phyloP scores from a whole-genome alignment of 1,139 yeast genomes.

The Nakaseomyces uthaithaninus region DNA sequence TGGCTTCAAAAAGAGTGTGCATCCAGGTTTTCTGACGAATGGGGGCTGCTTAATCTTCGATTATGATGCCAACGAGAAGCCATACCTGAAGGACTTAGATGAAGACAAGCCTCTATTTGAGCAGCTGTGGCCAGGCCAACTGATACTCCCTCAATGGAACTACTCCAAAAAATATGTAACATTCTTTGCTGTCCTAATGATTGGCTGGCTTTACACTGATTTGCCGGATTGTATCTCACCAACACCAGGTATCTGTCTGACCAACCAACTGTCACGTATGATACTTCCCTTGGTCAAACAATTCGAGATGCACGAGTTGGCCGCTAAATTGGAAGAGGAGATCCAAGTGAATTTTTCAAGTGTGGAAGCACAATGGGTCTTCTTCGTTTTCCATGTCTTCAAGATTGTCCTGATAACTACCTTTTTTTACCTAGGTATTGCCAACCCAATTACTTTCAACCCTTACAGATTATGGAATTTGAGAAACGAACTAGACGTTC shows the following conservation, averaged over 20 bases:
- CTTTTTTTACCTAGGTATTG: conserved; percentile 56
- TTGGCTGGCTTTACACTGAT: conserved; percentile 83
- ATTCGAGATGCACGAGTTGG: conserved; percentile 36
- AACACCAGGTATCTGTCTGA: conserved; percentile 82
- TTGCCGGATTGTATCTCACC: conserved; percentile 83
- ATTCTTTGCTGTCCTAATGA: conserved; percentile 40
- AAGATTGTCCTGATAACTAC: conserved; percentile 53
- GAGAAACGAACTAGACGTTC: conserved; percentile 25
- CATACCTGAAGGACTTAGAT: conserved; percentile 40
- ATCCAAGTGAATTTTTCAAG: conserved; percentile 34
- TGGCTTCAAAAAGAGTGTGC: conserved; percentile 58
- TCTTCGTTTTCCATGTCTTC: conserved; percentile 61
- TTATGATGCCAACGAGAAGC: conserved; percentile 43
- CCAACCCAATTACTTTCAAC: conserved; percentile 62
- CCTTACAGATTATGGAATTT: conserved; percentile 31
- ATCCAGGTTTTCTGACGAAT: conserved; percentile 80
- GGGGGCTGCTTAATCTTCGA: conserved; percentile 74
- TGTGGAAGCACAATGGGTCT: conserved; percentile 51
- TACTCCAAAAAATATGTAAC: conserved; percentile 44
- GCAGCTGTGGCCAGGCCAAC: conserved; percentile 82
- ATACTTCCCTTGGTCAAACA: conserved; percentile 34
- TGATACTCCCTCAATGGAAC: conserved; percentile 75
- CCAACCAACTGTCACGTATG: conserved; percentile 48
- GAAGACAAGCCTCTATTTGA: conserved; percentile 45
- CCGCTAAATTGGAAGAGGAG: conserved; percentile 43